Conservation (phyloP, 192 early-diverging fungal genomes). For the Pilaira anomala region DNA sequence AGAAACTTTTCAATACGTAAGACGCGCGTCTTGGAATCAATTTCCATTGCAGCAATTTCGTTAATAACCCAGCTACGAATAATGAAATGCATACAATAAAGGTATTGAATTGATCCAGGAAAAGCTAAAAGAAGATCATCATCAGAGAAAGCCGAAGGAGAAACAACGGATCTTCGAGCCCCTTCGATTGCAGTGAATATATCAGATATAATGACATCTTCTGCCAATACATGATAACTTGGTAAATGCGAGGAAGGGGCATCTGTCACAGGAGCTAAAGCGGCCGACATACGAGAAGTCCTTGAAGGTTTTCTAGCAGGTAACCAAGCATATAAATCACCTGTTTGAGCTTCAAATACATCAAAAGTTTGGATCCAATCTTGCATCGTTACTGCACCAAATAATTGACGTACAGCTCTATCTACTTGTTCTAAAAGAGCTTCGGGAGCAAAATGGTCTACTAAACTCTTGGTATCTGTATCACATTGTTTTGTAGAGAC, state of each 20-base stretch:
- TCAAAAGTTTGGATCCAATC: conserved; percentile 53
- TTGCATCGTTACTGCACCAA: conserved; percentile 35
- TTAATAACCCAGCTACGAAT: conserved; percentile 68
- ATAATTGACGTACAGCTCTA: conserved; percentile 32
- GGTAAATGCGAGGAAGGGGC: conserved; percentile 3
- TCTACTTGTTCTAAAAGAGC: conserved; percentile 37
- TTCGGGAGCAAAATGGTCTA: conserved; percentile 27
- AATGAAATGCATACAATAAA: conserved; percentile 62
- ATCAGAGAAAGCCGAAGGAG: conserved; percentile 46
- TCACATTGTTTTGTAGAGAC: conserved; percentile 29
- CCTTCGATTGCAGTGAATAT: conserved; percentile 61
- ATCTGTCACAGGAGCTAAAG: conserved; percentile 14
- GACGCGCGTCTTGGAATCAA: conserved; percentile 51
- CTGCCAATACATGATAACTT: conserved; percentile 36
- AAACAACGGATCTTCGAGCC: conserved; percentile 45
- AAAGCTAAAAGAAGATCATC: conserved; percentile 54
- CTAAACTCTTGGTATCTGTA: conserved; percentile 5
- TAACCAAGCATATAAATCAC: conserved; percentile 44
- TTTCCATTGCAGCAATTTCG: conserved; percentile 49
- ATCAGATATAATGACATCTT: conserved; percentile 61
- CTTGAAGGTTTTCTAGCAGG: conserved; percentile 33
- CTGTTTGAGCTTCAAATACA: conserved; percentile 45
- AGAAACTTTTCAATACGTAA: conserved; percentile 59
- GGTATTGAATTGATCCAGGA: conserved; percentile 61
- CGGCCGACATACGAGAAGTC: conserved; percentile 8